Evolutionary conservation across 345 rosid species (phyloP), one percentile per base, ranked within the genome.

Genomic region (Hirschfeldia incana): DNA sequence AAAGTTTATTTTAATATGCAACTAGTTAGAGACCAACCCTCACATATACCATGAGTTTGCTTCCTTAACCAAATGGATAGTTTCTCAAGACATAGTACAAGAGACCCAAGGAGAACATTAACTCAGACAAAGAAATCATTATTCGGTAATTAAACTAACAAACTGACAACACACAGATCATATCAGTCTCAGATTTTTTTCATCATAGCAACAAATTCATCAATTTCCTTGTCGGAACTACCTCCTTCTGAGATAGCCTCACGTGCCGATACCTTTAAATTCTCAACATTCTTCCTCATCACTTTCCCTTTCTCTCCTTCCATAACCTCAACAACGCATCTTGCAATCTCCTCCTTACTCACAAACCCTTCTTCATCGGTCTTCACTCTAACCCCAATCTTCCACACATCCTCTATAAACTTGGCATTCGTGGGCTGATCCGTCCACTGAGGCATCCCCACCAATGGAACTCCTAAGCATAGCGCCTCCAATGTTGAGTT

Each of bases 401-500:
- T 65, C 94, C 89, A 90, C 37, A 90, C 91, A 78, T 87, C 89
- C 13, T 62, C 78, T 46, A 88, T 73, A 65, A 84, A 84, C 74
- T 85, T 85, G 0, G 94, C 89, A 71, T 87, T 88, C 0, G 89
- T 88, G 0, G 85, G 84, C 72, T 90, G 94, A 69, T 88, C 94
- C 0, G 83, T 63, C 89, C 88, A 87, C 37, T 86, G 88, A 0
- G 92, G 89, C 88, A 90, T 80, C 1, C 81, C 89, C 37, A 86
- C 81, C 89, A 88, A 69, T 46, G 89, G 89, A 9, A 88, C 84
- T 2, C 92, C 91, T 70, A 88, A 78, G 77, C 88, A 85, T 74
- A 90, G 2, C 0, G 89, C 89, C 80, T 90, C 94, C 0, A 90
- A 46, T 3, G 89, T 88, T 3, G 94, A 90, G 83, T 90, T 90